These are phyloP conservation scores for Myxozyma melibiosi DNA, from an alignment of 805 yeast species.

Conservation along the genomic window DNA sequence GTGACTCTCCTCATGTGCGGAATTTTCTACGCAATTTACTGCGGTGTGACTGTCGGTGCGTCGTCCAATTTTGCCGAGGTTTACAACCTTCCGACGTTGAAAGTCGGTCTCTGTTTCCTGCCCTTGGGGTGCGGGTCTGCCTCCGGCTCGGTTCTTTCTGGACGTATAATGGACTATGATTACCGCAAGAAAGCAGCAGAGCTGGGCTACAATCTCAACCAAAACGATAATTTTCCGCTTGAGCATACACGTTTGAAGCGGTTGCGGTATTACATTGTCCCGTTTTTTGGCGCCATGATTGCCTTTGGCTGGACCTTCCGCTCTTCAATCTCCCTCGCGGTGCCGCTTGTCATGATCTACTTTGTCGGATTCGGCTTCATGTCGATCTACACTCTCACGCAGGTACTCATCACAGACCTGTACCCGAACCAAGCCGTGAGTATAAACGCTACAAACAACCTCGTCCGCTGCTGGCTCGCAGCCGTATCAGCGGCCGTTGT, in stretches of 20 bases:
- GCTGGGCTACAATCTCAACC: neutral
- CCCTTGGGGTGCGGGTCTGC: constrained; percentile 76
- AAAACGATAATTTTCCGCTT: constrained; percentile 26
- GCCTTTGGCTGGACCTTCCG: constrained; percentile 34
- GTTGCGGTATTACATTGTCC: neutral
- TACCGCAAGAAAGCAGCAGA: constrained; percentile 3
- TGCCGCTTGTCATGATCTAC: constrained; percentile 25
- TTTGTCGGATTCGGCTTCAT: constrained; percentile 18
- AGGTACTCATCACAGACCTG: constrained; percentile 75
- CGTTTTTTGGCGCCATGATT: constrained; percentile 1
- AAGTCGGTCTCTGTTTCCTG: constrained; percentile 70
- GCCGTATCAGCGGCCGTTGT: constrained; percentile 73
- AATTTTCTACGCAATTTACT: constrained; percentile 3
- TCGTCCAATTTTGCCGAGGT: constrained; percentile 54
- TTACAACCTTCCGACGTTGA: constrained; percentile 56
- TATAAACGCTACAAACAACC: constrained; percentile 70
- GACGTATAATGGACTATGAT: constrained; percentile 48
- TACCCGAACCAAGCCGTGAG: constrained; percentile 72
- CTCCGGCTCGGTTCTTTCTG: constrained; percentile 61
- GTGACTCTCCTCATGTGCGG: neutral
- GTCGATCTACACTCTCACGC: constrained; percentile 44
- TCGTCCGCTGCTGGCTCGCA: constrained; percentile 70
- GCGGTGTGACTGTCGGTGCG: constrained; percentile 37
- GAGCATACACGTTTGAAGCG: constrained; percentile 28
- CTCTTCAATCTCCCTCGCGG: constrained; percentile 17